phyloP scores from a whole-genome alignment of 1,284 basidiomycete species.

The Cerrena zonata region DNA sequence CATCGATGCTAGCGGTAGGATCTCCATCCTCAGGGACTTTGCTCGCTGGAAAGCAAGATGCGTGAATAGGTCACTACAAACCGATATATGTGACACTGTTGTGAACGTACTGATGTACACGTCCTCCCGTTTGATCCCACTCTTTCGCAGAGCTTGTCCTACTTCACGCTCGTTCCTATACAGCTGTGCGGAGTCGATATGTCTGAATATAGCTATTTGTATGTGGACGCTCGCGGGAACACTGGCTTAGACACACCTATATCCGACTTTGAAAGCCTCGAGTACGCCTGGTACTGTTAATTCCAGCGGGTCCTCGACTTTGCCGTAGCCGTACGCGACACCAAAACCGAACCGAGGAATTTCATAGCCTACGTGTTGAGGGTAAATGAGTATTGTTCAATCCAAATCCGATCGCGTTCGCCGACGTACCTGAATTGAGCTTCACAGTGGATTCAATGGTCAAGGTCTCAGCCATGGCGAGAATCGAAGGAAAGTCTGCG shows the following conservation, averaged over 20 bases:
- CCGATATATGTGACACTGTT: not conserved
- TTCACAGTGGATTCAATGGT: conserved; percentile 6
- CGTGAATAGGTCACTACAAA: not conserved
- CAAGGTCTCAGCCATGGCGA: conserved; percentile 7
- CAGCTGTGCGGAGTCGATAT: conserved; percentile 66
- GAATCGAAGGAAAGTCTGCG: no score
- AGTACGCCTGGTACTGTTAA: conserved; percentile 52
- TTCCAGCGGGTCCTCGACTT: conserved; percentile 37
- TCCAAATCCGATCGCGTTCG: not conserved
- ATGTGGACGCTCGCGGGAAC: not conserved
- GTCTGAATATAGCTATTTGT: conserved; percentile 32
- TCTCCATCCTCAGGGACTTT: conserved; percentile 1
- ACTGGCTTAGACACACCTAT: conserved; percentile 28
- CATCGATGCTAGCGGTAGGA: conserved; percentile 12
- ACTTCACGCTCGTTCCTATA: conserved; percentile 71
- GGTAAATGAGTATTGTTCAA: not conserved
- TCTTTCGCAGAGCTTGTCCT: conserved; percentile 53
- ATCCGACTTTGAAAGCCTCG: conserved; percentile 67
- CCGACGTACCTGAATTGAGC: conserved; percentile 9
- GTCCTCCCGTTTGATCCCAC: conserved; percentile 46
- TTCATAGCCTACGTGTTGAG: conserved; percentile 33
- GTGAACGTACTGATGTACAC: conserved; percentile 64
- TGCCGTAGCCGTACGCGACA: conserved; percentile 44
- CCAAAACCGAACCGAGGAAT: conserved; percentile 80
- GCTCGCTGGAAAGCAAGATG: conserved; percentile 8